A percentile compares a stretch with the other conserved stretches of the same genome.
These are phyloP conservation scores for Pulicaria dysenterica DNA, from an alignment of 129 eudicot genomes.

Conservation along the genomic window DNA sequence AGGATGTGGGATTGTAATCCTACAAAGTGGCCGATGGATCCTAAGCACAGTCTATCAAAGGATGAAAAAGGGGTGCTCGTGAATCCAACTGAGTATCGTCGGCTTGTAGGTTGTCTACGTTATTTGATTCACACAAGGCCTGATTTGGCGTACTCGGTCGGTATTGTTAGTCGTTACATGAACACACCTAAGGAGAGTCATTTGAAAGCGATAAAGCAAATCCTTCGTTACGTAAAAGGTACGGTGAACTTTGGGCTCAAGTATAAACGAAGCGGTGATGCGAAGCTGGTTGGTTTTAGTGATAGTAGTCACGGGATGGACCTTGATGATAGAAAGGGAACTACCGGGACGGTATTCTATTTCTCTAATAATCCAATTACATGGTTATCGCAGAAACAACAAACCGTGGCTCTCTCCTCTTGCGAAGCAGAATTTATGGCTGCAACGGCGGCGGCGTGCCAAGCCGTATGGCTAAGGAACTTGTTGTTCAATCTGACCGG, in stretches of 20 bases:
- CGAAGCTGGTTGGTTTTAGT: not conserved
- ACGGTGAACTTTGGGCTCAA: not conserved
- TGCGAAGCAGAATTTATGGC: no score
- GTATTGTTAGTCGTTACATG: not conserved
- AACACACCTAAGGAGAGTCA: not conserved
- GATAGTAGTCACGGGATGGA: not conserved
- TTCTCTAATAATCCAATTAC: not conserved
- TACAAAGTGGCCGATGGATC: not conserved
- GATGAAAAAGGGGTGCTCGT: not conserved
- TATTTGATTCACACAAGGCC: not conserved
- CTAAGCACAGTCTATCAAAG: not conserved
- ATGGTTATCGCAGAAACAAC: not conserved
- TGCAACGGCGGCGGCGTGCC: no score
- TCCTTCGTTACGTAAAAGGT: not conserved
- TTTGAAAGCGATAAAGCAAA: not conserved
- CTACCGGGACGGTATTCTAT: not conserved
- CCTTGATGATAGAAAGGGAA: not conserved
- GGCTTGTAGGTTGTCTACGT: not conserved
- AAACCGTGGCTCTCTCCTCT: not conserved
- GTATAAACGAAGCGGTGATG: not conserved
- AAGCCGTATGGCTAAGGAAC: no score
- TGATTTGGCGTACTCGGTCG: not conserved
- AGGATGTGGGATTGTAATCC: not conserved
- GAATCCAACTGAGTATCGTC: not conserved
- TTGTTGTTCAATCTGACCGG: not conserved